A percentile compares a stretch with the other conserved stretches of the same genome.
phyloP scores from a whole-genome alignment of 768 basidiomycete genomes.

The Cystofilobasidium capitatum region DNA sequence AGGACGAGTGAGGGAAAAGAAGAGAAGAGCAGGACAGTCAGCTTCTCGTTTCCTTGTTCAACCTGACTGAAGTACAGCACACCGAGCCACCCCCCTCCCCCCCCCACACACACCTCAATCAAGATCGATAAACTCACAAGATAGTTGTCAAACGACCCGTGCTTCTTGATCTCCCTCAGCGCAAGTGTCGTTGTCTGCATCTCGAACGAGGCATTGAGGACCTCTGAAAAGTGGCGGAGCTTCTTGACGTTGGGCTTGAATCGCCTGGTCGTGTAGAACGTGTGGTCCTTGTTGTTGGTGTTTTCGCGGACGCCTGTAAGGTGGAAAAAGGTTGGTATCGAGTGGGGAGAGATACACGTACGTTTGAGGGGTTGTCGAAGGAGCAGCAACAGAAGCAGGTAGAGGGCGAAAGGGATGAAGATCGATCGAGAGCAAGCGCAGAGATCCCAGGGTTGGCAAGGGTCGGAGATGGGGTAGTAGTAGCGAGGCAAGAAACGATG shows the following conservation, averaged over 20 bases:
- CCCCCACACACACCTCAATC: too few species aligned
- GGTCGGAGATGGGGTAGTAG: too few species aligned
- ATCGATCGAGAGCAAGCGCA: too few species aligned
- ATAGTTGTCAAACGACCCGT: slow-evolving; percentile 8
- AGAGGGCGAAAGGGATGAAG: too few species aligned
- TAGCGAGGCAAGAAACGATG: too few species aligned
- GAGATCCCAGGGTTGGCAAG: too few species aligned
- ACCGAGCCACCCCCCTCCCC: too few species aligned
- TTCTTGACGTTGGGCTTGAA: slow-evolving; percentile 2
- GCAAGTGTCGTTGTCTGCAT: slow-evolving; percentile 1
- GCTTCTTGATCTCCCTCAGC: neutral
- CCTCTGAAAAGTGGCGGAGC: neutral
- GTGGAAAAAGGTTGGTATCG: neutral
- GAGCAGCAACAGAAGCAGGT: too few species aligned
- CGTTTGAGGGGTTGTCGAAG: too few species aligned
- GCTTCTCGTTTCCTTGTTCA: neutral
- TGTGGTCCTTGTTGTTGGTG: slow-evolving; percentile 13
- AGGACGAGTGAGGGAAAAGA: neutral
- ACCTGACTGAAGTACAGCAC: too few species aligned
- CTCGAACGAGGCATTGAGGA: neutral
- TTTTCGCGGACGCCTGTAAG: neutral
- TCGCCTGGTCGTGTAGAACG: neutral
- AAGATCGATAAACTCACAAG: neutral
- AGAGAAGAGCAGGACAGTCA: neutral
- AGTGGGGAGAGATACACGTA: neutral